Evolutionary conservation across 2,329 filamentous ascomycete species (phyloP).

Genomic region (Pseudopyrenochaeta lycopersici): DNA sequence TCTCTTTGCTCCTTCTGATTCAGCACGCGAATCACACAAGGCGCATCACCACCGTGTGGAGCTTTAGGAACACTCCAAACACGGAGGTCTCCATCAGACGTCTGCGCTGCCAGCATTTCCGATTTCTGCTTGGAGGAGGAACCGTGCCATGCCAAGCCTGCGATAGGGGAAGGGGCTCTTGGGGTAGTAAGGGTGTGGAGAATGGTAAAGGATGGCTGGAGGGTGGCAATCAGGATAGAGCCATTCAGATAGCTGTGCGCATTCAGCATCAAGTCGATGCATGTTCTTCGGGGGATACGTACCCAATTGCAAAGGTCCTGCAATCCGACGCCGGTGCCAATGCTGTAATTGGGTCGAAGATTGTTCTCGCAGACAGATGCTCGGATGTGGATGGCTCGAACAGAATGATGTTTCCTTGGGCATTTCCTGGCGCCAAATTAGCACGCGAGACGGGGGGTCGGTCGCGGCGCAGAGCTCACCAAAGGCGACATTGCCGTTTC

Average conservation of each 20-base stretch:
- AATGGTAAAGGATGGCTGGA: conserved; percentile 93
- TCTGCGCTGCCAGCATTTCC: conserved; percentile 96
- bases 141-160: conserved; percentile 91
- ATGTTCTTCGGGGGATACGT: conserved; percentile 39
- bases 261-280: conserved; percentile 22
- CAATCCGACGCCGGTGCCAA: conserved; percentile 89
- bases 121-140: conserved; percentile 96
- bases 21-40: conserved; percentile 87
- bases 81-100: conserved; percentile 86
- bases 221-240: conserved; percentile 85
- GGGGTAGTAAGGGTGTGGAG: conserved; percentile 90
- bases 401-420: conserved; percentile 89
- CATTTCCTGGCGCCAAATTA: conserved; percentile 71
- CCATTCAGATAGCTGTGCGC: conserved; percentile 85
- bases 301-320: conserved; percentile 96
- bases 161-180: conserved; percentile 83
- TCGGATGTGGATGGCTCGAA: conserved; percentile 95
- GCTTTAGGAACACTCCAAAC: conserved; percentile 97
- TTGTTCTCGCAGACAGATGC: conserved; percentile 88
- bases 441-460: conserved; percentile 11
- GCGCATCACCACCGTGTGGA: conserved; percentile 72
- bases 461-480: conserved; percentile 66
- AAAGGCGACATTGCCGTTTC: conserved; percentile 95
- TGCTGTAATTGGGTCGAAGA: conserved; percentile 95
- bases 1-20: conserved; percentile 79